These are phyloP conservation scores for Termitomyces sp. DNA, from an alignment of 768 basidiomycete species.

Conservation along the genomic window DNA sequence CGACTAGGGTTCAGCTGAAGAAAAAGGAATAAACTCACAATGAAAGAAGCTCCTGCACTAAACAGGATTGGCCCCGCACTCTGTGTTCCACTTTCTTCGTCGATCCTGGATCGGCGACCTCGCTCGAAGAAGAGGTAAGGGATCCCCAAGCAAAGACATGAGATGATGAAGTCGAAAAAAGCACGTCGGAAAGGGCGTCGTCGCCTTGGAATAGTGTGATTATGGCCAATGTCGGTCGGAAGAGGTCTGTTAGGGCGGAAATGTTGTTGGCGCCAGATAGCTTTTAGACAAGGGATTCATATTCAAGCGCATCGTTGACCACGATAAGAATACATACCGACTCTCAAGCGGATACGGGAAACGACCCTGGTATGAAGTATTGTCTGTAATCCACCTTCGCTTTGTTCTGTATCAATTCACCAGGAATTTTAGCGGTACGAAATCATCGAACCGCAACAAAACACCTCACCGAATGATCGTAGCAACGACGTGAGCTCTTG, in stretches of 20 bases:
- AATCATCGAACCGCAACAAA: background rate
- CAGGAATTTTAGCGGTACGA: background rate
- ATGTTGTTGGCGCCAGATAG: slow-evolving; percentile 66
- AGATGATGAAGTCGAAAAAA: slow-evolving; percentile 54
- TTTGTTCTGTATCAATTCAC: slow-evolving; percentile 19
- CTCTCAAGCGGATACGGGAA: slow-evolving; percentile 63
- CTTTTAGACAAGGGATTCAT: slow-evolving; percentile 24
- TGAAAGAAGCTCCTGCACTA: slow-evolving; percentile 61
- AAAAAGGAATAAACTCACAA: slow-evolving; percentile 39
- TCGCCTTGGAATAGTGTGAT: slow-evolving; percentile 21
- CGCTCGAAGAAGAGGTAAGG: slow-evolving; percentile 72
- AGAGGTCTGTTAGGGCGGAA: slow-evolving; percentile 69
- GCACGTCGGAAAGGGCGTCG: slow-evolving; percentile 43
- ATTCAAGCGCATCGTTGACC: background rate
- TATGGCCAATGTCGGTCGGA: slow-evolving; percentile 43
- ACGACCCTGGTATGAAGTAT: slow-evolving; percentile 60
- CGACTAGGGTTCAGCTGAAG: too few relatives aligned
- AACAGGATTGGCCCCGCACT: slow-evolving; percentile 53
- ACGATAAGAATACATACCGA: slow-evolving; percentile 42
- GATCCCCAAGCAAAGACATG: slow-evolving; percentile 70
- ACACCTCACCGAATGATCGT: slow-evolving; percentile 32
- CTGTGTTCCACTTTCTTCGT: slow-evolving; percentile 57
- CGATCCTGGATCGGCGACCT: slow-evolving; percentile 41
- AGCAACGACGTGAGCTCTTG: slow-evolving; percentile 67
- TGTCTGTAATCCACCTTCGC: slow-evolving; percentile 39